These are phyloP conservation scores for Fusarium scirpi DNA, from an alignment of 2,329 filamentous ascomycete species.

Conservation along the genomic window DNA sequence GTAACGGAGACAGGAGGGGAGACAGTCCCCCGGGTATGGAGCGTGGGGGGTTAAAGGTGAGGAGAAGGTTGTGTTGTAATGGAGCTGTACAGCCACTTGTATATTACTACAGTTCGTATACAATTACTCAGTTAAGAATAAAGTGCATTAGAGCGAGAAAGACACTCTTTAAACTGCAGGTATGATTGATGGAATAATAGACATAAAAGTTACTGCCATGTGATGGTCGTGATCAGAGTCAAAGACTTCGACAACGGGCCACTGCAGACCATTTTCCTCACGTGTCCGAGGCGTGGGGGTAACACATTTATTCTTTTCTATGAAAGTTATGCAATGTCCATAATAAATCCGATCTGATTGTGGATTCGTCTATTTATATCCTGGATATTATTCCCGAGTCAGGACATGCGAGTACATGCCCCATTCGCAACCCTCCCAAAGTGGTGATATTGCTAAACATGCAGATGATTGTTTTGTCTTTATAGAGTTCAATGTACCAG, in stretches of 20 bases:
- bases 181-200: constrained; percentile 16
- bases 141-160: not conserved
- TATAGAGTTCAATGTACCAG: not conserved
- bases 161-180: not conserved
- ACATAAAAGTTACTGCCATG: not conserved
- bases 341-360: not conserved
- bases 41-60: constrained; percentile 27
- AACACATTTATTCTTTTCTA: not conserved
- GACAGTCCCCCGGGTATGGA: not conserved
- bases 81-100: constrained; percentile 5
- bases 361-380: constrained; percentile 9
- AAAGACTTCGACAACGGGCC: constrained; percentile 23
- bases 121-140: not conserved
- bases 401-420: not conserved
- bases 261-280: constrained; percentile 42
- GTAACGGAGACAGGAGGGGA: constrained; percentile 28
- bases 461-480: not conserved
- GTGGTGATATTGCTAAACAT: too few species aligned
- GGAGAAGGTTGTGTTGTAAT: constrained; percentile 17
- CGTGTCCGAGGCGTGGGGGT: constrained; percentile 40
- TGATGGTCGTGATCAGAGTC: constrained; percentile 25
- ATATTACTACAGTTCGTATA: not conserved
- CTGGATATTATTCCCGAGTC: constrained; percentile 1
- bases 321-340: not conserved
- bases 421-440: not conserved